Evolutionary conservation across 805 yeast genomes (phyloP), one percentile per base, ranked within the genome.

Genomic region (Metschnikowia cubensis): DNA sequence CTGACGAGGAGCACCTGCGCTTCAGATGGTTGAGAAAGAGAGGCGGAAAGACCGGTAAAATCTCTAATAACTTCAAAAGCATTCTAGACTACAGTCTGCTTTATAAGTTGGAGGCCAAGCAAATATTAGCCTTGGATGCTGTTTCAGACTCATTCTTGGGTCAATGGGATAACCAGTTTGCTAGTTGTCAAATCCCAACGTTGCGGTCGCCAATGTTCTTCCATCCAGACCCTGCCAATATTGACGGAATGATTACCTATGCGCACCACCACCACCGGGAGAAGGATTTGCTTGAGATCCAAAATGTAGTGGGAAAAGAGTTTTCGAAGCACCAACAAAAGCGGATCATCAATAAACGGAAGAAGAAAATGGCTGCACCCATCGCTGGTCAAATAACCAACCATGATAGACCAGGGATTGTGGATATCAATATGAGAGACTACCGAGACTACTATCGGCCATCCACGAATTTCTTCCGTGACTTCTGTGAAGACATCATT

Each of bases 201-300:
- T 60, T 75, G 10, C 57, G 79, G 20, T 70, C 76, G 4, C 79
- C 80, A 3, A 75, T 75, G 79, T 74, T 75, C 49, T 75, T 75
- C 55, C 80, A 75, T 48, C 71, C 72, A 0, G 79, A 75, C 50
- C 78, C 79, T 0, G 66, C 61, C 2, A 73, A 72, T 54, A 59
- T 74, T 8, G 80, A 75, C 54, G 77, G 74, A 0, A 53, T 75
- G 64, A 67, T 69, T n/a, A 68, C 70, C 6, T 75, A 59, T 59
- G 75, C 80, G 1, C 64, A 67, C 48, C 47, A 50, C 11, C 51
- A 59, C 31, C 59, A 60, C 21, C 50, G 77, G 17, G 70, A 73
- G 47, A 51, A 54, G 10, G 76, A 73, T 42, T 56, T 75, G 47
- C 66, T 60, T 62, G 77, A 74, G 51, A 74, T 75, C 39, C 61